Base-by-base conservation (phyloP, 306 rosid genomes). In the Rosa rugosa region DNA sequence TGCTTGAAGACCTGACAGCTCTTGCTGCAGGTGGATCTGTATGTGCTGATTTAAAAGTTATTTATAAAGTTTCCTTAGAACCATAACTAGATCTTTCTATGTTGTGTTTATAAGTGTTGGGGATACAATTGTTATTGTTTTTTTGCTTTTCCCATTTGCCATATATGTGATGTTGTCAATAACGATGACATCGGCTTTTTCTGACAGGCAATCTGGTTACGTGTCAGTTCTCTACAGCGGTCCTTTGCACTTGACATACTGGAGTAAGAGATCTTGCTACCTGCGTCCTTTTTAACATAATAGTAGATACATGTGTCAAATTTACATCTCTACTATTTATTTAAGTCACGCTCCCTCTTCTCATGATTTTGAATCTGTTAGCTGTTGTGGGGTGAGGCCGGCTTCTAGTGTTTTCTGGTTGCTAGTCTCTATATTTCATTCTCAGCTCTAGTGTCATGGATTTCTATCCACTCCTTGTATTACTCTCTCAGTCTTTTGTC, bases 21-120 rank as follows among this genome's bases (percentile, higher is more conserved):
- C 94, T 94, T 88, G 97, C 99, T 80, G 99, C 99, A 92, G 97
- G 97, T 88, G 99, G 97, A 91, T 94, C 95, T 86, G 99, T 94
- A 94, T 91, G 99, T 91, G 87, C 86, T 89, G 77, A 84, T 87
- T 90, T 83, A 78, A 72, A 83, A 79, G 88, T 84, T 22, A 57
- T 22, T 69, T 73, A 76, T 45, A 72, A 69, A 80, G 40, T 78
- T 75, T 47, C 40, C 51, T 40, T 74, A 23, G 68, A 34, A 64
- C 49, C 34, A 70, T 77, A 69, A 73, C 18, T 80, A 70, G 69
- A 71, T 46, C 60, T 51, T 49, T 70, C 45, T 83, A 51, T 13
- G 73, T 75, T 41, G 78, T 71, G 42, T 77, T 71, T 79, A 16
- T 72, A 83, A 50, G 51, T 72, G 77, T 6, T 53, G 68, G 71